Percentiles rank a stretch among this genome's conserved stretches.
Conservation (phyloP, 1,284 basidiomycete genomes). For the Rhodotorula sp. region DNA sequence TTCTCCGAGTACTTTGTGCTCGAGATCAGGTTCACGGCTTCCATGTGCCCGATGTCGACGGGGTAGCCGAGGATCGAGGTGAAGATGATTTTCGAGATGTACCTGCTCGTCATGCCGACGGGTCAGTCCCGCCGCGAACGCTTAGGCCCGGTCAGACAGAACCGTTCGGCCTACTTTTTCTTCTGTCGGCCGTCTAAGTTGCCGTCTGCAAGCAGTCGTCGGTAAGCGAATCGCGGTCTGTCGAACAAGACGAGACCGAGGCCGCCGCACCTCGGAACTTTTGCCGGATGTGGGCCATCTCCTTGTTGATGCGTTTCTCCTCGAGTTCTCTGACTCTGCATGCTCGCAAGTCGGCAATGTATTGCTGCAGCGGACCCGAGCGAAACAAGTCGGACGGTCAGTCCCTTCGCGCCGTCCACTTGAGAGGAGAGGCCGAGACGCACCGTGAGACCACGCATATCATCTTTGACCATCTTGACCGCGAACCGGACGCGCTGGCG, state of each 20-base stretch:
- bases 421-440: background rate
- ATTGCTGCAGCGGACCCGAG: constrained; percentile 58
- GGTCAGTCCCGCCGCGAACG: constrained; percentile 5
- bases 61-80: constrained; percentile 99
- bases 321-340: constrained; percentile 83
- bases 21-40: constrained; percentile 96
- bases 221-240: background rate
- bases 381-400: background rate
- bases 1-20: constrained; percentile 97
- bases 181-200: constrained; percentile 98
- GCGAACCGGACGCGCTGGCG: no score
- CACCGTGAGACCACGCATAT: constrained; percentile 41
- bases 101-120: constrained; percentile 56
- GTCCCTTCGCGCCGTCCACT: background rate
- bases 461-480: constrained; percentile 33
- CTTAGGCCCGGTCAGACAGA: background rate
- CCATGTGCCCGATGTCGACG: constrained; percentile 98
- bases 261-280: constrained; percentile 84
- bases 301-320: constrained; percentile 97
- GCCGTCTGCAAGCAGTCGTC: constrained; percentile 63
- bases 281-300: constrained; percentile 99
- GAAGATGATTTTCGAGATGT: constrained; percentile 93
- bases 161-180: constrained; percentile 72
- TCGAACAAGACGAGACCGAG: background rate
- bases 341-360: constrained; percentile 96